Percentiles rank a stretch among this genome's conserved stretches.
phyloP scores from a whole-genome alignment of 2,329 filamentous ascomycete genomes.

The Sporothrix brasiliensis region DNA sequence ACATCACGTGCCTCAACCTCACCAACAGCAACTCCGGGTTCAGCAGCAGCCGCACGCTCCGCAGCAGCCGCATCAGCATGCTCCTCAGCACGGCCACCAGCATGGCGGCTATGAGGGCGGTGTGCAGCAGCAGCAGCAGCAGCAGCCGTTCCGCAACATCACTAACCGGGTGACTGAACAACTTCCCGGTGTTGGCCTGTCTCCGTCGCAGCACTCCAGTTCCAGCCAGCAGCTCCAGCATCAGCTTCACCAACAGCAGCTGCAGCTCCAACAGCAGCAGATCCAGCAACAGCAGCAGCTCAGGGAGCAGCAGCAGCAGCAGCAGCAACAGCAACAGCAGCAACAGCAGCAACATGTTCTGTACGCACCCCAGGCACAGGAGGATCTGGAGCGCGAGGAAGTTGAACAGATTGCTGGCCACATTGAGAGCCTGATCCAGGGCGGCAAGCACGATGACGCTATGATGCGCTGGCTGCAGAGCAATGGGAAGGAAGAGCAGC shows the following conservation, averaged over 20 bases:
- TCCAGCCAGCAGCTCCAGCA: slow-evolving; percentile 32
- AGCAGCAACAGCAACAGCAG: slow-evolving; percentile 25
- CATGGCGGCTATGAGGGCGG: slow-evolving; percentile 28
- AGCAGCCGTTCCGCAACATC: slow-evolving; percentile 29
- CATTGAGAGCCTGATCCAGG: slow-evolving; percentile 65
- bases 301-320: slow-evolving; percentile 16
- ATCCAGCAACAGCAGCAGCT: slow-evolving; percentile 26
- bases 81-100: slow-evolving; percentile 32
- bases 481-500: slow-evolving; percentile 59
- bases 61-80: slow-evolving; percentile 30
- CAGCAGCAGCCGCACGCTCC: slow-evolving; percentile 26
- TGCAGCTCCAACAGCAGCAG: slow-evolving; percentile 28
- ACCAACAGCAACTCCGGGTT: slow-evolving; percentile 30
- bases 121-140: neutral
- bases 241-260: slow-evolving; percentile 38
- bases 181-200: slow-evolving; percentile 26
- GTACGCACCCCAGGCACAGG: slow-evolving; percentile 49
- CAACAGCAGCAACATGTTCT: slow-evolving; percentile 42
- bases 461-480: slow-evolving; percentile 69
- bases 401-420: slow-evolving; percentile 57
- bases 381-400: slow-evolving; percentile 56
- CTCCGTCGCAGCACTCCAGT: slow-evolving; percentile 38
- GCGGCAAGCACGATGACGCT: slow-evolving; percentile 63
- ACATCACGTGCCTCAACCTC: slow-evolving; percentile 38
- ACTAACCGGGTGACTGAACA: slow-evolving; percentile 30